Base-by-base conservation (phyloP, 2,329 filamentous ascomycete genomes). In the Elsinoe australis region DNA sequence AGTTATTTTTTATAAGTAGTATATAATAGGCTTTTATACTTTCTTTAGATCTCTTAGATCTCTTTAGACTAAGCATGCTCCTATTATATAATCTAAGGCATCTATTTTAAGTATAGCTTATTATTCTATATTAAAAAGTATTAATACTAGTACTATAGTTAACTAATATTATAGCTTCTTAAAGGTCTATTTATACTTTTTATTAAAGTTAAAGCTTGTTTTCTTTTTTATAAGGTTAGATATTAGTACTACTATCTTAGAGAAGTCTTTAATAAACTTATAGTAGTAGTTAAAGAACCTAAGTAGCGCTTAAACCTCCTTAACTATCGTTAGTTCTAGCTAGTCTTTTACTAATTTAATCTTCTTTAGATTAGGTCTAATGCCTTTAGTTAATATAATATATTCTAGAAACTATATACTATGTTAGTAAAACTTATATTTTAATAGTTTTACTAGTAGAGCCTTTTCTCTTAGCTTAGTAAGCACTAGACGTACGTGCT, bases 221-320 rank as follows among this genome's bases (percentile, higher is more conserved):
- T 18, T 33, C 34, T 49, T 8, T 12, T 47, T 41, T 17, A 19
- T 41, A 18, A 41, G 36, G 10, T 41, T 41, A 18, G 36, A 18
- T 19, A 41, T 6, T 41, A 31, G 39, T 31, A 12, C 12, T 14
- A 24, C 39, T 31, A 45, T 12, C 15, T 45, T 31, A 18, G 26
- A 45, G 26, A 29, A 17, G 1, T 10, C 26, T 42, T 47, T 21
- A 17, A 34, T 7, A 14, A 45, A 21, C 17, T 45, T 45, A 15
- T 15, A 15, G 24, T 53, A 52, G 34, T 49, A 53, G 41, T 53
- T 53, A 17, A 36, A n/a, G 24, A 53, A 52, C 2, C 45, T 39
- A 32, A 53, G 28, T 17, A 52, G 49, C 8, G 22, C 18, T 39
- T 53, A 28, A 9, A 53, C 22, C 5, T 53, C 39, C 6, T 52